Evolutionary conservation across 768 basidiomycete species (phyloP).

Genomic region (Phylloporus rhodoxanthus): DNA sequence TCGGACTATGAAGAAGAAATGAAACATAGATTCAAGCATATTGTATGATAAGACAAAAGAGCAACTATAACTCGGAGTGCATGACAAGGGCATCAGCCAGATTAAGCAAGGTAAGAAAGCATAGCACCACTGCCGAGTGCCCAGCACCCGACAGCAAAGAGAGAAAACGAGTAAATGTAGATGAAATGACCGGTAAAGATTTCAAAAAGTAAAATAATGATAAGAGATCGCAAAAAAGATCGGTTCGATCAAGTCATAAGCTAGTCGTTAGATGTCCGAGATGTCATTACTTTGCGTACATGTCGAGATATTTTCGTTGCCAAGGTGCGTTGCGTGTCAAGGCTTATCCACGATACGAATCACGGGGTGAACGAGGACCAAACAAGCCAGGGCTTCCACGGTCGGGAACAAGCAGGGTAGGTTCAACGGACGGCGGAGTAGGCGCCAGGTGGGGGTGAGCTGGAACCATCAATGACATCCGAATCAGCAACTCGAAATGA

Average conservation of each 20-base stretch:
- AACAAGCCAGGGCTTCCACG: conserved; percentile 63
- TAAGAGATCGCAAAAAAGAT: conserved; percentile 13
- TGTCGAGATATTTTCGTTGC: background rate
- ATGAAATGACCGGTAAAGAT: conserved; percentile 1
- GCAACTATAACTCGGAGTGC: background rate
- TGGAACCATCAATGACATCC: conserved; percentile 25
- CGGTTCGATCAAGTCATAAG: conserved; percentile 8
- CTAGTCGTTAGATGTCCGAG: conserved; percentile 15
- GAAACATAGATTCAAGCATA: conserved; percentile 22
- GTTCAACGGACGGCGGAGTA: conserved; percentile 55
- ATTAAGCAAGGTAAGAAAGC: background rate
- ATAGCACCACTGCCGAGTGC: background rate
- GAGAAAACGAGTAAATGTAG: background rate
- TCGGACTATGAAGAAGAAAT: background rate
- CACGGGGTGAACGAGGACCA: conserved; percentile 65
- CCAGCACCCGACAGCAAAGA: background rate
- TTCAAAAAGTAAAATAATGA: conserved; percentile 21
- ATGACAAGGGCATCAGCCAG: background rate
- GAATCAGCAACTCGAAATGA: background rate
- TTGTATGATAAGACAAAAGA: conserved; percentile 2
- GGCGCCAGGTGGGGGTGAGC: conserved; percentile 55
- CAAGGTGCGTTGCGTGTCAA: background rate
- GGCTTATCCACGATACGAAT: conserved; percentile 25
- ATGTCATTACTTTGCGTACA: conserved; percentile 6
- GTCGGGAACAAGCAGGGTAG: conserved; percentile 57